Base-by-base conservation (phyloP, 345 rosid species). In the Geranium brycei region DNA sequence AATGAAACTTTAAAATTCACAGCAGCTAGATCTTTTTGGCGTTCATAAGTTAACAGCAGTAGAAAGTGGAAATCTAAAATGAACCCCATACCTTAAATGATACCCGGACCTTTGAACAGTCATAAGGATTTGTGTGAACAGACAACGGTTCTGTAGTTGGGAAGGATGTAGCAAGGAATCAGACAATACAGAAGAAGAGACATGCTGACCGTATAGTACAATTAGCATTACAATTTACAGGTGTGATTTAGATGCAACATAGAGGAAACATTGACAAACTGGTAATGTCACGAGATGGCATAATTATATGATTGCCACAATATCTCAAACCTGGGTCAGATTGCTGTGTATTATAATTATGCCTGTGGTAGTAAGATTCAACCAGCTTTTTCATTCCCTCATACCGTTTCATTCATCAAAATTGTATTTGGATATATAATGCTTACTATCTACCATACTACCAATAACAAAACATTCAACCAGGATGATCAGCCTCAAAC, bases 81-180 rank as follows among this genome's bases (percentile, higher is more conserved):
- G 51, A 7, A 19, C 17, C 61, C 13, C 68, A 57, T 71, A 81
- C 89, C 89, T 78, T 77, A 60, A 74, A 79, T 30, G 89, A 78
- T 74, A 84, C 68, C 65, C 80, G 77, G 68, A 81, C 62, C 41
- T 76, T 74, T 10, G 69, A 31, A 67, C 72, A 68, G 68, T 71
- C 67, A 56, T 73, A 64, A 23, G 71, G 72, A 62, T 63, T 61
- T 14, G 58, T 63, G 66, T 82, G 75, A 35, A 73, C 75, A 16
- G 81, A 64, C 67, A 84, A 77, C 19, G 86, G 89, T 70, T 70
- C 84, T 84, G 75, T 68, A 65, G 51, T 62, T 59, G 19, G 55
- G 58, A 6, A 13, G 59, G 58, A 62, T 40, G 51, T 67, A 56
- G 51, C 60, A 40, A 30, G 31, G 57, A 66, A 3, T 14, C 57